Evolutionary conservation across 2,329 filamentous ascomycete species (phyloP).

Genomic region (Penicillium sp.): DNA sequence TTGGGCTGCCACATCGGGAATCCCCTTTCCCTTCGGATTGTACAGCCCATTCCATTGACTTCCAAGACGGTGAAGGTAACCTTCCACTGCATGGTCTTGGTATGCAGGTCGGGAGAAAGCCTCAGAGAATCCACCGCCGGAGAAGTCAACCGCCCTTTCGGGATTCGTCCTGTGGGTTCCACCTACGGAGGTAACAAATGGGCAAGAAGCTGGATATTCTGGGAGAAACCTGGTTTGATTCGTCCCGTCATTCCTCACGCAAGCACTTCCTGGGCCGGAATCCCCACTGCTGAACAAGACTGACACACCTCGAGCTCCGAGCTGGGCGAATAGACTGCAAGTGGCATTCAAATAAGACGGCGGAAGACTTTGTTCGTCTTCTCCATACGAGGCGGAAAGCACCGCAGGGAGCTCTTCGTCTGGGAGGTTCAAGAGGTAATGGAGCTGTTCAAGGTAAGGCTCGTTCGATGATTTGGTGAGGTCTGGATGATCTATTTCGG

Average conservation of each 20-base stretch:
- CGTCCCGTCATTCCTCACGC: constrained; percentile 56
- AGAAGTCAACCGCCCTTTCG: constrained; percentile 56
- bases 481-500: constrained; percentile 47
- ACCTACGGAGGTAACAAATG: constrained; percentile 63
- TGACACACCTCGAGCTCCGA: constrained; percentile 65
- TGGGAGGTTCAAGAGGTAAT: constrained; percentile 57
- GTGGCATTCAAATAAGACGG: constrained; percentile 59
- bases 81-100: constrained; percentile 46
- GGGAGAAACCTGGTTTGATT: constrained; percentile 54
- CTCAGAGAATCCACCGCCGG: constrained; percentile 52
- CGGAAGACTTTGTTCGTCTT: constrained; percentile 64
- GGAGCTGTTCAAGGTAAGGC: constrained; percentile 64
- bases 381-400: constrained; percentile 68
- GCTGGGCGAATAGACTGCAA: constrained; percentile 63
- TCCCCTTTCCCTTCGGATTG: constrained; percentile 56
- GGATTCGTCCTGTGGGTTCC: constrained; percentile 55
- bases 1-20: constrained; percentile 64
- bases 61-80: constrained; percentile 46
- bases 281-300: constrained; percentile 67
- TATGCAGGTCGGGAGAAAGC: constrained; percentile 50
- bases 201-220: constrained; percentile 58
- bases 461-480: constrained; percentile 56
- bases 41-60: constrained; percentile 48
- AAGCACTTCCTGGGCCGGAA: constrained; percentile 56
- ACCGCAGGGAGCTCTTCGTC: constrained; percentile 60